A percentile compares a stretch with the other conserved stretches of the same genome.
These are phyloP conservation scores for Xylariaceae sp. DNA, from an alignment of 2,329 filamentous ascomycete genomes.

Conservation along the genomic window DNA sequence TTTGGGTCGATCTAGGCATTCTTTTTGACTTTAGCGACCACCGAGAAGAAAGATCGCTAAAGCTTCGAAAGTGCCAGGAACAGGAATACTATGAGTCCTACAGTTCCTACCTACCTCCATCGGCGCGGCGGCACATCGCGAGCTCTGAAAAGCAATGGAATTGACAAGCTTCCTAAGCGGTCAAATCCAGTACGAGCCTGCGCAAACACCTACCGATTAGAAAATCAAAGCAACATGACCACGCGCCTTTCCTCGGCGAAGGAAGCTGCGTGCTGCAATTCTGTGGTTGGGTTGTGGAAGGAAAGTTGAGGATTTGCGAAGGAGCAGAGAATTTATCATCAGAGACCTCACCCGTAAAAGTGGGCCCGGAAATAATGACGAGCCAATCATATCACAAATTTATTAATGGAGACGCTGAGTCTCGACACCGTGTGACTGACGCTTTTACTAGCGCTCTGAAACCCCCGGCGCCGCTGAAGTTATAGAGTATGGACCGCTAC, in stretches of 20 bases:
- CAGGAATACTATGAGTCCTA: not conserved
- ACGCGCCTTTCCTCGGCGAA: not conserved
- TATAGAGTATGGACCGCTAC: too few relatives aligned
- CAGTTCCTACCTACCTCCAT: slow-evolving; percentile 12
- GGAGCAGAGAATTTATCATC: slow-evolving; percentile 12
- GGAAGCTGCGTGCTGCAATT: not conserved
- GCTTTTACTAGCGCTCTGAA: too few relatives aligned
- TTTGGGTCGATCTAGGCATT: slow-evolving; percentile 70
- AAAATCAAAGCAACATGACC: not conserved
- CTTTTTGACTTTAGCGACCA: slow-evolving; percentile 85
- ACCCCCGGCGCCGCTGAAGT: too few relatives aligned
- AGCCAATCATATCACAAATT: slow-evolving; percentile 8
- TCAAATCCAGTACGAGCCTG: not conserved
- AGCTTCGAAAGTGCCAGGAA: slow-evolving; percentile 85
- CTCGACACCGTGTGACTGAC: too few relatives aligned
- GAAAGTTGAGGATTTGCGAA: not conserved
- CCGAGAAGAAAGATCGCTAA: slow-evolving; percentile 59
- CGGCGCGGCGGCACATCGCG: slow-evolving; percentile 1
- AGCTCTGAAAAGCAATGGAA: not conserved
- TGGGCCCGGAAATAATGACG: not conserved
- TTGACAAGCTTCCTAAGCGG: not conserved
- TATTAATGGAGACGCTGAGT: too few relatives aligned
- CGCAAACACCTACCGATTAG: not conserved
- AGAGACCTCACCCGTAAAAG: not conserved
- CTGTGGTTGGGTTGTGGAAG: slow-evolving; percentile 1